These are phyloP conservation scores for Tetradesmus lagerheimii DNA, from an alignment of 139 green algal species.

Conservation along the genomic window DNA sequence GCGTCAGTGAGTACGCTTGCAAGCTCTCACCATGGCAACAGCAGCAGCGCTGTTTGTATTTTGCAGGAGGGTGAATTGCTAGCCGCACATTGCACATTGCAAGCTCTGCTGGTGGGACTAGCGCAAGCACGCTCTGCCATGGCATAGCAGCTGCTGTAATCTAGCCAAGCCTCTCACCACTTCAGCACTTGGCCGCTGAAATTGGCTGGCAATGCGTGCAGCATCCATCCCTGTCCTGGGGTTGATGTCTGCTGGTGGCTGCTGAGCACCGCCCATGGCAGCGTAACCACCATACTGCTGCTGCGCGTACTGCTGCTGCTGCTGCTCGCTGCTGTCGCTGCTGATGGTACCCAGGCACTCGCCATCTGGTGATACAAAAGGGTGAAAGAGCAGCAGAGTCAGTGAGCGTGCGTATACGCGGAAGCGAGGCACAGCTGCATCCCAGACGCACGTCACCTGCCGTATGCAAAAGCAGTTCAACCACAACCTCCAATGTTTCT, in stretches of 20 bases:
- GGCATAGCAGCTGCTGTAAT: not conserved
- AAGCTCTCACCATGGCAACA: not conserved
- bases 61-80: too few species aligned
- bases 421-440: slow-evolving; percentile 52
- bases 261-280: not conserved
- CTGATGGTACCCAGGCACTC: not conserved
- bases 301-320: not conserved
- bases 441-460: too few species aligned
- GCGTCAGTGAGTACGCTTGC: not conserved
- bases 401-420: too few species aligned
- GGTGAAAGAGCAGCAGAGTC: not conserved
- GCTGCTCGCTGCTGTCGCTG: not conserved
- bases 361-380: not conserved
- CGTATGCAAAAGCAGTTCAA: too few species aligned
- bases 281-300: slow-evolving; percentile 6
- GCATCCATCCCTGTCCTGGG: slow-evolving; percentile 59
- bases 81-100: too few species aligned
- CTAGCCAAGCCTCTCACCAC: slow-evolving; percentile 47
- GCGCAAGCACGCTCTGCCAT: too few species aligned
- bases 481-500: too few species aligned
- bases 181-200: slow-evolving; percentile 47
- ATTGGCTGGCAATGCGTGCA: slow-evolving; percentile 45
- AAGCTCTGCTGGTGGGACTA: too few species aligned
- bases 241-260: slow-evolving; percentile 50
- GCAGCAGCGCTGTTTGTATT: too few species aligned